These are phyloP conservation scores for Phytophthora sansomeana DNA, from an alignment of 352 stramenopile genomes.

Conservation along the genomic window DNA sequence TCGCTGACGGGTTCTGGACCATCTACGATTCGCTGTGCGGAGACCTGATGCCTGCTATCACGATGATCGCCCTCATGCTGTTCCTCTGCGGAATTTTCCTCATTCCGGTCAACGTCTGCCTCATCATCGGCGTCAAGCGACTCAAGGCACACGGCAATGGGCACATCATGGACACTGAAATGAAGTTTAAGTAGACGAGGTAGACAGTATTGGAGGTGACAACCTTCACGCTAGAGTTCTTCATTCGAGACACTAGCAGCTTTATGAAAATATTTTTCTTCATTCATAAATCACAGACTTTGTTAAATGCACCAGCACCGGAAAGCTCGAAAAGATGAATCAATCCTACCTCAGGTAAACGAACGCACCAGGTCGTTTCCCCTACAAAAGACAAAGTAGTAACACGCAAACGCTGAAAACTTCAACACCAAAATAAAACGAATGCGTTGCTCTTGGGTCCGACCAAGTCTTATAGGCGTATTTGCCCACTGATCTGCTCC, in stretches of 20 bases:
- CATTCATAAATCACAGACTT: neutral
- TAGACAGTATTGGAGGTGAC: neutral
- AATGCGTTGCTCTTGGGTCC: neutral
- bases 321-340: too few relatives aligned
- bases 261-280: conserved; percentile 5
- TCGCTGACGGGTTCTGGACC: conserved; percentile 50
- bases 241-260: conserved; percentile 7
- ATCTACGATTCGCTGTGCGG: conserved; percentile 65
- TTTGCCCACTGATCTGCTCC: neutral
- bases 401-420: too few relatives aligned
- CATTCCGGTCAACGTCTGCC: conserved; percentile 70
- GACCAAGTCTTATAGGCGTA: neutral
- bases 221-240: conserved; percentile 8
- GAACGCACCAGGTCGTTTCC: too few relatives aligned
- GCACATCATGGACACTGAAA: conserved; percentile 65
- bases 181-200: conserved; percentile 64
- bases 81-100: conserved; percentile 74
- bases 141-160: conserved; percentile 63
- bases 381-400: too few relatives aligned
- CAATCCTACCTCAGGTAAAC: too few relatives aligned
- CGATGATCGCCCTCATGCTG: conserved; percentile 81
- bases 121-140: conserved; percentile 73
- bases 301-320: neutral
- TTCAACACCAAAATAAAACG: too few relatives aligned
- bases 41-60: conserved; percentile 71